Conservation (phyloP, 805 yeast genomes). For the Kazachstania bromeliacearum region DNA sequence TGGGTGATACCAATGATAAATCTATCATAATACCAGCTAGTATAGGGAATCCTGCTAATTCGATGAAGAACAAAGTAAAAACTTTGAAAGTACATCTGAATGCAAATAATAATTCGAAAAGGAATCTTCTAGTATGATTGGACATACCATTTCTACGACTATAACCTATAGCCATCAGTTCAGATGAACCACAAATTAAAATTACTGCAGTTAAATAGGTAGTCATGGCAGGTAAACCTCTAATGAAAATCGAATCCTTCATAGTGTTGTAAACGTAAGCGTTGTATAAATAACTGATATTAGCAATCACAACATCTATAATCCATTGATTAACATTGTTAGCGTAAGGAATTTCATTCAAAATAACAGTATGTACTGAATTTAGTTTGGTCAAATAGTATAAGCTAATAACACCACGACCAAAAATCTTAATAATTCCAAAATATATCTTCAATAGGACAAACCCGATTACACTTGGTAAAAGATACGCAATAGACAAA, state of each 20-base stretch:
- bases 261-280: conserved; percentile 14
- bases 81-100: conserved; percentile 62
- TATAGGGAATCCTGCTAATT: conserved; percentile 76
- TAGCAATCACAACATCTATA: conserved; percentile 4
- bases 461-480: conserved; percentile 42
- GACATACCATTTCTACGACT: conserved; percentile 24
- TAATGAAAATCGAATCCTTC: conserved; percentile 16
- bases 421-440: conserved; percentile 7
- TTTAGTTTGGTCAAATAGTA: conserved; percentile 5
- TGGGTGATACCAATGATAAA: conserved; percentile 38
- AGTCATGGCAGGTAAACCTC: conserved; percentile 23
- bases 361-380: conserved; percentile 2
- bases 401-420: conserved; percentile 11
- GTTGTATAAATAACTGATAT: conserved; percentile 9
- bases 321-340: conserved; percentile 11
- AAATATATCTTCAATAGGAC: conserved; percentile 15
- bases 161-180: conserved; percentile 19
- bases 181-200: conserved; percentile 19
- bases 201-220: conserved; percentile 22
- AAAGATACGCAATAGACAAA: conserved; percentile 35
- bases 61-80: conserved; percentile 62
- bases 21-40: conserved; percentile 76
- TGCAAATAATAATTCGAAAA: conserved; percentile 47
- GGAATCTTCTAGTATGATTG: conserved; percentile 34
- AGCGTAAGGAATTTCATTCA: conserved; percentile 6